Evolutionary conservation across 148 eudicot genomes (phyloP), one percentile per base, ranked within the genome.

Genomic region (Vaccinium macrocarpon): DNA sequence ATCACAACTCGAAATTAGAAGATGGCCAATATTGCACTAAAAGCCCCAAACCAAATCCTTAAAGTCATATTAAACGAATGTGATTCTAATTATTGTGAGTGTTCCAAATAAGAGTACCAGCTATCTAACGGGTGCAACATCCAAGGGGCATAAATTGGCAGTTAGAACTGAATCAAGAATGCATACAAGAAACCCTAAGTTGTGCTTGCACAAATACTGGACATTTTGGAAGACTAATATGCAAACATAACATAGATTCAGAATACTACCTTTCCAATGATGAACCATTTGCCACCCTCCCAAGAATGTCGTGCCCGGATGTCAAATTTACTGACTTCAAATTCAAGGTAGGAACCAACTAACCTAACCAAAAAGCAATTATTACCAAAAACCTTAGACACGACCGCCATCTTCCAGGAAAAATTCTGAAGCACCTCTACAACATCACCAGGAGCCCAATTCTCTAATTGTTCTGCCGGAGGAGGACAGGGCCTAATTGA

Each of bases 401-500:
- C 86, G 1, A 90, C 85, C 13, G 93, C 94, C 93, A 90, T 88
- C 85, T 87, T 96, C 95, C 97, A 93, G 14, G 90, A 90, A 72
- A 82, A 88, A 84, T 81, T 80, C 49, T 93, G 91, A 81, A 92
- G 88, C 48, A 91, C 95, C 90, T 94, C 98, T 21, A 93, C 90
- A 68, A 92, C 88, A 86, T 92, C 94, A 87, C 98, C 95, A n/a
- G 86, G 53, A 25, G 78, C 78, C 90, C 93, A 94, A 85, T 87
- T 85, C 71, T 89, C 86, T 1, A 77, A 61, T 29, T 88, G 84
- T 80, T 90, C 82, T 32, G 88, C 80, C 0, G 46, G 71, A 84
- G 98, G 95, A 85, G 98, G 96, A 85, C 90, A 89, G 53, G 98
- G 98, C 87, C 98, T 90, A 76, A 94, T 88, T 14, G 87, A 87